Percentiles rank a stretch among this genome's conserved stretches.
phyloP scores from a whole-genome alignment of 352 stramenopile genomes.

The Phytophthora hybrid region DNA sequence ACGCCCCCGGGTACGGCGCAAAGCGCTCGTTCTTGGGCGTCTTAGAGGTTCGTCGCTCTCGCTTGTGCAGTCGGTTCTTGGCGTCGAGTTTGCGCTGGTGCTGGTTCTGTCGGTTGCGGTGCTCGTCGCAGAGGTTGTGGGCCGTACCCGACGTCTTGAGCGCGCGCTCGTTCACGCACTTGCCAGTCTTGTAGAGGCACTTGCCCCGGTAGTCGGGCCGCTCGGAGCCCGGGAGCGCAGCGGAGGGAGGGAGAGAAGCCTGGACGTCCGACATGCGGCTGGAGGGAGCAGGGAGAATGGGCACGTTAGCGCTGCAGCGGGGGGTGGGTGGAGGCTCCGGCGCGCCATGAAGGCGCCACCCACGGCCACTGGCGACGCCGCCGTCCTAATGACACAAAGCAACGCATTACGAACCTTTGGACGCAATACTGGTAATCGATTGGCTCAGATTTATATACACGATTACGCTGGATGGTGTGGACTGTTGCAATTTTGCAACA shows the following conservation, averaged over 20 bases:
- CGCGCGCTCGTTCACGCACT: constrained; percentile 86
- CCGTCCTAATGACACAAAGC: too few relatives aligned
- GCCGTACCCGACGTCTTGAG: constrained; percentile 84
- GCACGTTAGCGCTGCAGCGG: constrained; percentile 22
- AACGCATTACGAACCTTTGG: too few relatives aligned
- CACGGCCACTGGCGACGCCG: neutral
- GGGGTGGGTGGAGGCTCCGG: neutral
- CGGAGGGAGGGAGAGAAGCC: neutral
- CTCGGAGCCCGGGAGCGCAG: constrained; percentile 32
- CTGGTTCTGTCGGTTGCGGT: constrained; percentile 85
- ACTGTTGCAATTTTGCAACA: too few relatives aligned
- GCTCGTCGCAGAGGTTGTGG: constrained; percentile 89
- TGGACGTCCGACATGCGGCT: constrained; percentile 35
- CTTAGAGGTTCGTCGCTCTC: constrained; percentile 50
- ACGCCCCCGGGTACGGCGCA: constrained; percentile 30
- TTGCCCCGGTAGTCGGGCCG: constrained; percentile 70
- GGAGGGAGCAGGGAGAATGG: constrained; percentile 1
- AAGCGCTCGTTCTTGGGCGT: constrained; percentile 23
- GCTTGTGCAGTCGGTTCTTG: constrained; percentile 81
- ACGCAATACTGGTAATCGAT: too few relatives aligned
- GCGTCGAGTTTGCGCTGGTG: constrained; percentile 90
- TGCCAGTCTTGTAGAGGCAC: constrained; percentile 90
- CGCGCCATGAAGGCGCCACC: constrained; percentile 17
- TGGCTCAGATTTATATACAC: too few relatives aligned
- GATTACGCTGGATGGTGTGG: too few relatives aligned